Percentiles rank a stretch among this genome's conserved stretches.
Conservation (phyloP, 805 yeast genomes). For the Saccharomyces cerevisiae region DNA sequence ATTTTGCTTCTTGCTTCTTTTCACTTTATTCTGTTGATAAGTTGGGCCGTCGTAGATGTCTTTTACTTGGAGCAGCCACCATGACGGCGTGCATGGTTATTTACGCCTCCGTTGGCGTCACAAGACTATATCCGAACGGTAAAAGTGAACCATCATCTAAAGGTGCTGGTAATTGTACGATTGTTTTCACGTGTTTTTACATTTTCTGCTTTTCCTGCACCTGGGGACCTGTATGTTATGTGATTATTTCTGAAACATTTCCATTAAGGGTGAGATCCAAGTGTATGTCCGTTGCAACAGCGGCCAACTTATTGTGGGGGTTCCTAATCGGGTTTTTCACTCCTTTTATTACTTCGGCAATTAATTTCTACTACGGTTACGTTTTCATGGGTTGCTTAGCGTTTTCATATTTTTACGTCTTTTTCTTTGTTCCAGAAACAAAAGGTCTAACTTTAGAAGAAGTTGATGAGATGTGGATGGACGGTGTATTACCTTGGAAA, state of each 20-base stretch:
- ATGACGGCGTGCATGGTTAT: neutral
- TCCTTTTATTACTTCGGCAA: slow-evolving; percentile 55
- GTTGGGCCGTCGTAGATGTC: neutral
- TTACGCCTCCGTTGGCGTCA: slow-evolving; percentile 41
- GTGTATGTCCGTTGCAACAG: slow-evolving; percentile 52
- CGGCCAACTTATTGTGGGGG: slow-evolving; percentile 62
- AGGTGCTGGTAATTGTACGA: slow-evolving; percentile 40
- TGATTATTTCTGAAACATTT: slow-evolving; percentile 59
- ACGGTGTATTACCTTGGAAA: slow-evolving; percentile 34
- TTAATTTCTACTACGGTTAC: slow-evolving; percentile 64
- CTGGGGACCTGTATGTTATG: slow-evolving; percentile 67
- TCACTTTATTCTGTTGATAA: neutral
- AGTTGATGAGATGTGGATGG: slow-evolving; percentile 52
- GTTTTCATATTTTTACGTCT: slow-evolving; percentile 50
- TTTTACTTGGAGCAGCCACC: neutral
- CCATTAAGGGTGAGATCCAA: slow-evolving; percentile 63
- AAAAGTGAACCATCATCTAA: slow-evolving; percentile 32
- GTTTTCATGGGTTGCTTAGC: slow-evolving; percentile 47
- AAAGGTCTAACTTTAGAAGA: slow-evolving; percentile 74
- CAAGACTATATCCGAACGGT: slow-evolving; percentile 34
- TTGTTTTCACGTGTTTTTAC: slow-evolving; percentile 61
- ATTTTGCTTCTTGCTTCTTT: neutral
- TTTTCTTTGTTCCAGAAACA: slow-evolving; percentile 65
- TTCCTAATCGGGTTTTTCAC: slow-evolving; percentile 63
- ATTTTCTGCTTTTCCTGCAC: slow-evolving; percentile 68